phyloP scores from a whole-genome alignment of 495 filamentous ascomycete genomes.

The Penicillium waksmanii region DNA sequence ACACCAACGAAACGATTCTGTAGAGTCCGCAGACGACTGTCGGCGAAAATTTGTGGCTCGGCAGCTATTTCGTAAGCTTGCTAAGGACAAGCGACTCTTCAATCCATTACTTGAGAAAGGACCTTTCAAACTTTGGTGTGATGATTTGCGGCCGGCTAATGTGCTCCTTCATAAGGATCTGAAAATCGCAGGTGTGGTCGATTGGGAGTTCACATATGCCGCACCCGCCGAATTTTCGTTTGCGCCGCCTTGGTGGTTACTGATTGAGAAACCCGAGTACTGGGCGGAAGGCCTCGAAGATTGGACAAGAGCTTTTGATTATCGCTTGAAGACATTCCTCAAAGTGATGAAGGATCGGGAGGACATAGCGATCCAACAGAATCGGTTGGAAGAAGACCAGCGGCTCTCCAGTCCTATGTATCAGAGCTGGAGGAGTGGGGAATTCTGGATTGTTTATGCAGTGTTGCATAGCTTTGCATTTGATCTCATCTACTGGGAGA shows the following conservation, averaged over 20 bases:
- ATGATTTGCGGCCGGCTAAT: conserved; percentile 28
- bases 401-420: conserved; percentile 25
- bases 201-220: conserved; percentile 49
- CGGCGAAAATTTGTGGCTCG: conserved; percentile 16
- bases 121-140: conserved; percentile 28
- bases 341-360: conserved; percentile 18
- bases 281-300: conserved; percentile 33
- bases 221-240: conserved; percentile 40
- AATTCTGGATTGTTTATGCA: conserved; percentile 28
- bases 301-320: conserved; percentile 16
- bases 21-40: conserved; percentile 13
- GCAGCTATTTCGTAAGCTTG: conserved; percentile 17
- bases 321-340: conserved; percentile 20
- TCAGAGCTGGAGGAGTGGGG: conserved; percentile 27
- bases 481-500: conserved; percentile 23
- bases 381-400: no score
- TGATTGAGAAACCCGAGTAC: conserved; percentile 37
- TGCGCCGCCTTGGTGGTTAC: conserved; percentile 48
- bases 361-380: conserved; percentile 1
- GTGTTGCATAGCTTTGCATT: conserved; percentile 21
- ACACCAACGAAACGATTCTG: conserved; percentile 48
- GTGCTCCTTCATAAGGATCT: conserved; percentile 22
- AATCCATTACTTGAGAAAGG: not conserved
- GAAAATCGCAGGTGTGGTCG: conserved; percentile 24
- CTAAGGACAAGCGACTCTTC: not conserved